Evolutionary conservation across 768 basidiomycete species (phyloP).

Genomic region (Cyathus striatus): DNA sequence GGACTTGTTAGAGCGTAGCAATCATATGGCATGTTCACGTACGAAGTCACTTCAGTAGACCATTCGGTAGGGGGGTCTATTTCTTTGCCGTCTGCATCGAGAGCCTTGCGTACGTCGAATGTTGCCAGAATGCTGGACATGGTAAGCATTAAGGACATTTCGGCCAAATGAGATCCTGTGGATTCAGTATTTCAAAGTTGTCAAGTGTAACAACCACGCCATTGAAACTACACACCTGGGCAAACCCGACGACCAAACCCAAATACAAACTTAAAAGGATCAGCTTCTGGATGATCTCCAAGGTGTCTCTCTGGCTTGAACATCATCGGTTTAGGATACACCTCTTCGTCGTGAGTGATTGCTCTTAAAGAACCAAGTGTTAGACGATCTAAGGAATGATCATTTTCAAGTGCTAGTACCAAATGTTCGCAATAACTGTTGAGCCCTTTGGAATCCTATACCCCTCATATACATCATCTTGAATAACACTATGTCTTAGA

Average conservation of each 20-base stretch:
- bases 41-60: constrained; percentile 21
- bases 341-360: constrained; percentile 17
- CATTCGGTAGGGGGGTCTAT: constrained; percentile 29
- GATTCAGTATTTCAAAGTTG: not conserved
- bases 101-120: constrained; percentile 31
- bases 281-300: constrained; percentile 19
- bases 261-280: constrained; percentile 25
- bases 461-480: constrained; percentile 8
- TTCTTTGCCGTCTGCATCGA: constrained; percentile 26
- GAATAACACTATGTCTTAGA: constrained; percentile 4
- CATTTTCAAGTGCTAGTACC: not conserved
- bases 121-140: constrained; percentile 29
- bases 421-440: constrained; percentile 3
- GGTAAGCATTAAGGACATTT: constrained; percentile 28
- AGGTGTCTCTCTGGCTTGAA: constrained; percentile 27
- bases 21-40: constrained; percentile 1
- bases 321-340: constrained; percentile 14
- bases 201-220: not conserved
- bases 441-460: constrained; percentile 11
- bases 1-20: not conserved
- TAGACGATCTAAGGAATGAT: too few relatives aligned
- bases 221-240: constrained; percentile 14
- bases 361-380: too few relatives aligned
- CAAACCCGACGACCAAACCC: constrained; percentile 31
- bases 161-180: constrained; percentile 23